Evolutionary conservation across 164 flowering plant genomes (phyloP), one percentile per base, ranked within the genome.

Genomic region (Vitis cinerea): DNA sequence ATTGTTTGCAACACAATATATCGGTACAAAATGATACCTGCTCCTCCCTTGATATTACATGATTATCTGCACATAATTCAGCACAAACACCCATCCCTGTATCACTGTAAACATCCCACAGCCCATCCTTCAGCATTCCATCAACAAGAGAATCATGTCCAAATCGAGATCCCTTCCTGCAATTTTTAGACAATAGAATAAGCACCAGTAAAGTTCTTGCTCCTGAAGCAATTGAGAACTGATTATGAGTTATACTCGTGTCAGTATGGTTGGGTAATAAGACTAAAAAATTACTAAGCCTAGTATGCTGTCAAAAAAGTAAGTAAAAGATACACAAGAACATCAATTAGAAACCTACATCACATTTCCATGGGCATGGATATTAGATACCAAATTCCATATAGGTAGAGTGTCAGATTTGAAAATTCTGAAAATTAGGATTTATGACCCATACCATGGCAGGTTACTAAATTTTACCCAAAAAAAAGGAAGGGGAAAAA

Each of bases 41-140:
- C 16, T 90, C 83, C 63, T 90, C 92, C 79, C 96, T 82, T 30
- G 96, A 74, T 53, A 92, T 72, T n/a, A 67, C 47, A 75, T 86
- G 83, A 29, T 79, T 68, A 16, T 91, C 96, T 58, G 99, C 98
- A 83, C 99, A 94, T 60, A 90, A 16, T 74, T 94, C 99, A 66
- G 87, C 97, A 79, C 97, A 91, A 19, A 76, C 77, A 52, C 99
- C 99, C 99, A 94, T 94, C 49, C 89, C 97, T 83, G 61, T 83
- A 75, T 94, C 94, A 75, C 89, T 89, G 73, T 94, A 94, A 47
- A 89, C 98, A 82, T 94, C 98, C 97, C 98, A 94, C 13, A 94
- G 78, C 4, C 98, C 98, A 83, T 94, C 98, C 79, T 93, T 95
- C 15, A 91, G 78, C 97, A 92, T 90, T 61, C 97, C 97, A 80